A percentile compares a stretch with the other conserved stretches of the same genome.
These are phyloP conservation scores for Hymenoscyphus occultus DNA, from an alignment of 2,329 filamentous ascomycete genomes.

Conservation along the genomic window DNA sequence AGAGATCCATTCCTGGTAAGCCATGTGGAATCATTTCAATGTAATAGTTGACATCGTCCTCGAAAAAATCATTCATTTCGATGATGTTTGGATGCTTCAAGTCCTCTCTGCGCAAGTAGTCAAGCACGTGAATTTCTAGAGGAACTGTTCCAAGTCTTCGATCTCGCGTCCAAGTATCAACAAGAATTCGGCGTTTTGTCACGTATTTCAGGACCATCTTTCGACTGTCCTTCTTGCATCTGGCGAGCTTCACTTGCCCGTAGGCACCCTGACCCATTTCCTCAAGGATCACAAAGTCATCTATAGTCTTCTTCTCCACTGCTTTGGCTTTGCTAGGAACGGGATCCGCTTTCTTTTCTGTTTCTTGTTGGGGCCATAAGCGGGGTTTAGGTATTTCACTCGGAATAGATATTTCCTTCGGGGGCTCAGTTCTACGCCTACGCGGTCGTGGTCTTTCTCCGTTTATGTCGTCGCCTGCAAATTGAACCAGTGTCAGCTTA, in stretches of 20 bases:
- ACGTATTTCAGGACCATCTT: conserved; percentile 98
- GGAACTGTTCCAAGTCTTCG: conserved; percentile 90
- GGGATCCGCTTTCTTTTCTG: conserved; percentile 34
- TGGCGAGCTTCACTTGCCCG: conserved; percentile 91
- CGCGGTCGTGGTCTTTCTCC: conserved; percentile 21
- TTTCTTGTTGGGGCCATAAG: conserved; percentile 36
- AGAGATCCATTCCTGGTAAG: conserved; percentile 94
- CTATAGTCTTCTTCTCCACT: conserved; percentile 75
- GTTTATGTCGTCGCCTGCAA: conserved; percentile 30
- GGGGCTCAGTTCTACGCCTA: conserved; percentile 22
- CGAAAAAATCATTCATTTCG: conserved; percentile 71
- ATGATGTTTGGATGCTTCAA: conserved; percentile 67
- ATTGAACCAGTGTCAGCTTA: not conserved
- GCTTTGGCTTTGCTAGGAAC: conserved; percentile 37
- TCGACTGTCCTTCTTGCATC: conserved; percentile 73
- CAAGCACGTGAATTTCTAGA: conserved; percentile 92
- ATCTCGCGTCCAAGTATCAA: conserved; percentile 97
- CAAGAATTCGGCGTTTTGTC: conserved; percentile 91
- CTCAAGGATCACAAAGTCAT: conserved; percentile 88
- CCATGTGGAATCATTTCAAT: conserved; percentile 98
- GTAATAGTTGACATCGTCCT: conserved; percentile 90
- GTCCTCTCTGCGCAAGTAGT: conserved; percentile 79
- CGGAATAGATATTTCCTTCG: conserved; percentile 44
- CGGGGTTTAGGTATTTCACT: conserved; percentile 34
- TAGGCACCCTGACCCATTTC: conserved; percentile 99